These are phyloP conservation scores for Pleurostoma richardsiae DNA, from an alignment of 2,329 filamentous ascomycete species.

Conservation along the genomic window DNA sequence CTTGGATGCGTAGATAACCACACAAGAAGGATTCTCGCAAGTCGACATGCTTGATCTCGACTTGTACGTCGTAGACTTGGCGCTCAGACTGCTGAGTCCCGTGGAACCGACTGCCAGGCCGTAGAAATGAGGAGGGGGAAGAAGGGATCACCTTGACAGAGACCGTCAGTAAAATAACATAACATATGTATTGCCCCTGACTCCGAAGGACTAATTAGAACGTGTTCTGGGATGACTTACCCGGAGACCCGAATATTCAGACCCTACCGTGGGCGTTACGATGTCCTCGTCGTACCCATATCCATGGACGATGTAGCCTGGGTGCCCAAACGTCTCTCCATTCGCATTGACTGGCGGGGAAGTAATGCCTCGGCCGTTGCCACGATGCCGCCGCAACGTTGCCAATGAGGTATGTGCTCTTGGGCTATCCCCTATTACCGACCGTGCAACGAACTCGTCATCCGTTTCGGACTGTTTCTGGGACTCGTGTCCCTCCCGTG, in stretches of 20 bases:
- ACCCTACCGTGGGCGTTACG: constrained; percentile 40
- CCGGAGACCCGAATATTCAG: constrained; percentile 49
- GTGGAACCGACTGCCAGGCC: constrained; percentile 80
- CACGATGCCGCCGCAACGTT: constrained; percentile 3
- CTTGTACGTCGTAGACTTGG: constrained; percentile 90
- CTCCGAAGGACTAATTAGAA: background rate
- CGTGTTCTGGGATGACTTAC: constrained; percentile 29
- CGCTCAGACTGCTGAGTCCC: constrained; percentile 92
- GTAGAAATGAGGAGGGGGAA: constrained; percentile 80
- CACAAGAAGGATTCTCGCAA: constrained; percentile 91
- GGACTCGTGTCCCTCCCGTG: constrained; percentile 12
- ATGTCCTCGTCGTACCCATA: constrained; percentile 20
- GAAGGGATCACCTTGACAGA: constrained; percentile 62
- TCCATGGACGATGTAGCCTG: constrained; percentile 19
- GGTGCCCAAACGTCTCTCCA: constrained; percentile 27
- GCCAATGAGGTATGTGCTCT: constrained; percentile 1
- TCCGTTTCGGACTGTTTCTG: constrained; percentile 20
- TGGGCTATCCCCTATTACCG: background rate
- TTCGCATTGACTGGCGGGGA: constrained; percentile 15
- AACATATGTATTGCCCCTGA: background rate
- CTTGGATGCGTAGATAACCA: constrained; percentile 93
- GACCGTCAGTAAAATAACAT: background rate
- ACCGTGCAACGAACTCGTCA: constrained; percentile 6
- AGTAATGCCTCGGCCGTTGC: constrained; percentile 1
- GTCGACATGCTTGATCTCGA: constrained; percentile 95